Evolutionary conservation across 768 basidiomycete genomes (phyloP).

Genomic region (Naganishia antarctica): DNA sequence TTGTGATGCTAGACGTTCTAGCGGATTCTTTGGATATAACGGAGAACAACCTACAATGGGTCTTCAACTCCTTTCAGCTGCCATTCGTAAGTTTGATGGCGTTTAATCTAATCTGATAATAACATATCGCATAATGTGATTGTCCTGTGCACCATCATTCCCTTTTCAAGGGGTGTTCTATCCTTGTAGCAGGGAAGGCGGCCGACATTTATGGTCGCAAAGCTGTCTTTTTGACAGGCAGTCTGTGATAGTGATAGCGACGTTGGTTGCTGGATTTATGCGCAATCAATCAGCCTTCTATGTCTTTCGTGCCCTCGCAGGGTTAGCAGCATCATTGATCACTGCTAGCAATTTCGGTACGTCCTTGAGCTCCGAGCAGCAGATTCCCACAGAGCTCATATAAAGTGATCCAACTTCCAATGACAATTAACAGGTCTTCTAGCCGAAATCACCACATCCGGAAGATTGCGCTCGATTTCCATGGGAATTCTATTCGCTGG

Average conservation of each 20-base stretch:
- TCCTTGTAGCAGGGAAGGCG: neutral
- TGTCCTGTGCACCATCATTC: no score
- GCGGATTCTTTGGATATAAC: neutral
- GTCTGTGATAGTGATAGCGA: neutral
- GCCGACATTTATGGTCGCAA: neutral
- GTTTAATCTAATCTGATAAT: no score
- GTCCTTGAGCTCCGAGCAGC: slow-evolving; percentile 26
- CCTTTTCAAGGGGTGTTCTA: neutral
- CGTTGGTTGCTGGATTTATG: slow-evolving; percentile 6
- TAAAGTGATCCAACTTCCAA: neutral
- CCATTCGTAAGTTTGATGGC: neutral
- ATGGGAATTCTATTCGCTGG: neutral
- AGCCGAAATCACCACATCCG: slow-evolving; percentile 40
- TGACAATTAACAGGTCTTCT: slow-evolving; percentile 23
- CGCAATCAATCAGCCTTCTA: slow-evolving; percentile 32
- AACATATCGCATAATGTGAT: no score
- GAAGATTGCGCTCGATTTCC: slow-evolving; percentile 60
- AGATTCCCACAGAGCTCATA: neutral
- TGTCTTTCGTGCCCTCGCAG: slow-evolving; percentile 36
- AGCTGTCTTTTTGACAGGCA: neutral
- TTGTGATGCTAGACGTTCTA: neutral
- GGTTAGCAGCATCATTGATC: slow-evolving; percentile 32
- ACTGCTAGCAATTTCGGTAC: slow-evolving; percentile 34
- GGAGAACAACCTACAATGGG: slow-evolving; percentile 10
- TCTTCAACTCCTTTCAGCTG: neutral